phyloP scores from a whole-genome alignment of 2,329 filamentous ascomycete species.

The Nannizziopsis barbatae region DNA sequence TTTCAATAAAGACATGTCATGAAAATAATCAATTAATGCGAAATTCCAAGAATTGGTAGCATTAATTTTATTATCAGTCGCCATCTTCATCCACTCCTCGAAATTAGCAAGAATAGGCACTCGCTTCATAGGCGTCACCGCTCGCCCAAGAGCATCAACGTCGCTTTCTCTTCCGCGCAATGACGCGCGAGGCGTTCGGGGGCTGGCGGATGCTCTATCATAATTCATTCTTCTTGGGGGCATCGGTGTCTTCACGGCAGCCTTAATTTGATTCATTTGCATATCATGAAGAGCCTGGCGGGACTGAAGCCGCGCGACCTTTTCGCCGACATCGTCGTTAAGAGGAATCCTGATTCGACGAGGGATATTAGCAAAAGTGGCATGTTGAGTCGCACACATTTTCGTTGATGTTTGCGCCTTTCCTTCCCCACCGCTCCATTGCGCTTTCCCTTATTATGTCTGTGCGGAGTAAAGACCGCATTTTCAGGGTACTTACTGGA shows the following conservation, averaged over 20 bases:
- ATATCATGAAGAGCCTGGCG: conserved; percentile 79
- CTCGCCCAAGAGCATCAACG: conserved; percentile 55
- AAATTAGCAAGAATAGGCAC: conserved; percentile 95
- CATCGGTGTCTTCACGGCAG: conserved; percentile 38
- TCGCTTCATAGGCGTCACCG: conserved; percentile 89
- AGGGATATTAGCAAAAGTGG: conserved; percentile 2
- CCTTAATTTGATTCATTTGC: conserved; percentile 84
- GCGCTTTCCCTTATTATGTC: conserved; percentile 7
- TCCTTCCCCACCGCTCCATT: background rate
- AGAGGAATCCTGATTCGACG: conserved; percentile 61
- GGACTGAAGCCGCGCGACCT: conserved; percentile 74
- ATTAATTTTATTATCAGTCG: conserved; percentile 98
- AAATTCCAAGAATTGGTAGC: conserved; percentile 98
- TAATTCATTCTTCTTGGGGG: conserved; percentile 28
- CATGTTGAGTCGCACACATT: background rate
- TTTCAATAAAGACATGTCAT: conserved; percentile 94
- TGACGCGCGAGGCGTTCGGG: conserved; percentile 39
- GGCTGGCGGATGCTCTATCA: conserved; percentile 35
- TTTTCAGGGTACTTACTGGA: conserved; percentile 8
- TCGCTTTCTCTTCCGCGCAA: conserved; percentile 34
- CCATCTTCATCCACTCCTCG: conserved; percentile 99
- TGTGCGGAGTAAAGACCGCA: background rate
- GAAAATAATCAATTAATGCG: conserved; percentile 98
- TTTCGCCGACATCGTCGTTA: conserved; percentile 90
- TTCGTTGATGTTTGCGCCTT: background rate